Percentiles rank a stretch among this genome's conserved stretches.
phyloP scores from a whole-genome alignment of 1,284 basidiomycete genomes.

The Ceratobasidium papillatum region DNA sequence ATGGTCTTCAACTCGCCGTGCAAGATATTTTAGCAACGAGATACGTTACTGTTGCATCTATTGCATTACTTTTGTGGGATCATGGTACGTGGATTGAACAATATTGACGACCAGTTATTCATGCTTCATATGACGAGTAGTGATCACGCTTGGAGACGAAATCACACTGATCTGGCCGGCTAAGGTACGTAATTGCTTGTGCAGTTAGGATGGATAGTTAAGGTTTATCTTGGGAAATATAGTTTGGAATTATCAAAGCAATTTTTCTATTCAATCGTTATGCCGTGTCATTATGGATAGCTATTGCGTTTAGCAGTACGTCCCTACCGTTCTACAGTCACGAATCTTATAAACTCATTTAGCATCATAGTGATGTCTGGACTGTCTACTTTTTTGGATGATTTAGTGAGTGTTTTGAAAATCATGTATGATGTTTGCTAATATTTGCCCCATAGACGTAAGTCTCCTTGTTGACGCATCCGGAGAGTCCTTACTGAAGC shows the following conservation, averaged over 20 bases:
- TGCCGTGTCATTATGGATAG: background rate
- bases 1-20: background rate
- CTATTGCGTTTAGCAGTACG: conserved; percentile 4
- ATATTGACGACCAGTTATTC: background rate
- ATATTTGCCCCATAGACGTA: background rate
- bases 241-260: conserved; percentile 13
- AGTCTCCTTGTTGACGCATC: background rate
- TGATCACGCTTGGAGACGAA: conserved; percentile 12
- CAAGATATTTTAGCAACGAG: background rate
- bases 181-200: background rate
- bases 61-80: conserved; percentile 12
- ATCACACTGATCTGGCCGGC: conserved; percentile 29
- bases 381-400: background rate
- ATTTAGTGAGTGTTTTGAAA: background rate
- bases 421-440: background rate
- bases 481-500: background rate
- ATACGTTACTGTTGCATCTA: conserved; percentile 9
- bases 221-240: background rate
- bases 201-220: background rate
- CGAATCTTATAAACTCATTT: background rate
- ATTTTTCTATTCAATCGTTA: conserved; percentile 30
- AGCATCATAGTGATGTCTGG: conserved; percentile 11
- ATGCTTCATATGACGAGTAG: background rate
- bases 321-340: background rate
- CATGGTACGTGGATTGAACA: background rate